Evolutionary conservation across 208 protist genomes (phyloP).

Genomic region (Leptomonas pyrrhocoris): DNA sequence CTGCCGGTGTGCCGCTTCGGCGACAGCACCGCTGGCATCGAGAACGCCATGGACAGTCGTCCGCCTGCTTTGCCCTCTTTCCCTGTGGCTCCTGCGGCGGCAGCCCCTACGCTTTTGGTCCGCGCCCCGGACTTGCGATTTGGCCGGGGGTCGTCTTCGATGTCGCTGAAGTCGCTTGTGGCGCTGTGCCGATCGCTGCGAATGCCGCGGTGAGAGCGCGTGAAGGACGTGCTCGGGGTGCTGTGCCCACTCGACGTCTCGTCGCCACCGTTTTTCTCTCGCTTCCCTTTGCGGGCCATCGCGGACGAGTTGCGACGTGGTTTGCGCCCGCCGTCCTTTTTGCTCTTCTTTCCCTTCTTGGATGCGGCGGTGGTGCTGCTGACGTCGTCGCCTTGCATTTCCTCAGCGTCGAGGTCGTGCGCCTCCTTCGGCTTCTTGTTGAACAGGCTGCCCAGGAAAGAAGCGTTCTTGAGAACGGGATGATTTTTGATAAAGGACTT

Average conservation of each 20-base stretch:
- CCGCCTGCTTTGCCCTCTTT: not conserved
- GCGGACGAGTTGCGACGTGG: slow-evolving; percentile 1
- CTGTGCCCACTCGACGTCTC: slow-evolving; percentile 7
- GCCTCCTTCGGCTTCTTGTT: slow-evolving; percentile 23
- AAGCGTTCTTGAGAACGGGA: slow-evolving; percentile 54
- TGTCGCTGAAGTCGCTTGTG: slow-evolving; percentile 31
- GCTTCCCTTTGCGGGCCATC: slow-evolving; percentile 2
- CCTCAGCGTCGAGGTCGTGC: slow-evolving; percentile 32
- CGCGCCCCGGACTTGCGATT: not conserved
- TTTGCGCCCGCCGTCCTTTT: not conserved
- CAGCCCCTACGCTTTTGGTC: not conserved
- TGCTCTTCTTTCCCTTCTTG: slow-evolving; percentile 10
- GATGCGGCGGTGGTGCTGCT: slow-evolving; percentile 14
- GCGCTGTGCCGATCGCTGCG: slow-evolving; percentile 8
- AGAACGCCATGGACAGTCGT: slow-evolving; percentile 19
- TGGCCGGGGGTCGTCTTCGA: slow-evolving; percentile 22
- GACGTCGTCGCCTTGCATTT: slow-evolving; percentile 20
- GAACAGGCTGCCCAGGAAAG: slow-evolving; percentile 53
- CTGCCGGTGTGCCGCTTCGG: not conserved
- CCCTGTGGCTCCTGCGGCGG: not conserved
- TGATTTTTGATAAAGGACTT: slow-evolving; percentile 58
- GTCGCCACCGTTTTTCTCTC: slow-evolving; percentile 12
- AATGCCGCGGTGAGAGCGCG: slow-evolving; percentile 10
- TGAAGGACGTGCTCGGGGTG: slow-evolving; percentile 25
- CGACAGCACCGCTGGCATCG: slow-evolving; percentile 3